Evolutionary conservation across 2,329 filamentous ascomycete species (phyloP), one percentile per base, ranked within the genome.

Genomic region (Phaeoacremonium minimum): DNA sequence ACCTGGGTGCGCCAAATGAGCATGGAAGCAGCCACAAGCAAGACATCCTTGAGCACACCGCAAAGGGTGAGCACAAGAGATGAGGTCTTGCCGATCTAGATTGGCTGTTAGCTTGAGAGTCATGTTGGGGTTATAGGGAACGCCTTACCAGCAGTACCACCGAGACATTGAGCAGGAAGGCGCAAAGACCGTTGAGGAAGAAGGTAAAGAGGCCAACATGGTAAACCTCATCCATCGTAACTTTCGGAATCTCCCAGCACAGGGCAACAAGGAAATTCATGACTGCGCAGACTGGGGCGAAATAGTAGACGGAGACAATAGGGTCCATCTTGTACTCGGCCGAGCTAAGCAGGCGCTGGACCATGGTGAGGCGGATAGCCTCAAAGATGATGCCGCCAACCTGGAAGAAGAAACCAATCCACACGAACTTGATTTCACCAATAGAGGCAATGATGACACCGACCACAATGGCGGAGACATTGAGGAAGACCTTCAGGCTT

Each of bases 401-500:
- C 67, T 93, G 87, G 73, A 80, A 89, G 45, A 89, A 59, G 65
- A 93, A 85, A 46, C 87, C 87, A 47, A 78, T 73, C 64, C 85
- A 70, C 53, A 87, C 85, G 58, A 98, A 98, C 59, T 90, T 83
- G 64, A 98, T 94, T 71, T 98, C 93, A 54, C 93, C 93, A 46
- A 95, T 78, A 2, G 91, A 95, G 33, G 93, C 93, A 56, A 98
- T 88, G 48, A 96, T 72, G 50, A 97, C 90, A 73, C 93, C 93
- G 36, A 97, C 63, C 35, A 97, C 93, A 53, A 98, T 98, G 58
- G 91, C 77, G 29, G 87, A 93, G 44, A 98, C 90, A 58, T 98
- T 98, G 57, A 87, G 77, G 52, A 98, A 83, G 33, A 88, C 85
- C 70, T 82, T 90, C 49, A 93, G 60, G 68, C 89, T 94, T 36